Evolutionary conservation across 1,139 yeast genomes (phyloP), one percentile per base, ranked within the genome.

Genomic region (Pichia sp.): DNA sequence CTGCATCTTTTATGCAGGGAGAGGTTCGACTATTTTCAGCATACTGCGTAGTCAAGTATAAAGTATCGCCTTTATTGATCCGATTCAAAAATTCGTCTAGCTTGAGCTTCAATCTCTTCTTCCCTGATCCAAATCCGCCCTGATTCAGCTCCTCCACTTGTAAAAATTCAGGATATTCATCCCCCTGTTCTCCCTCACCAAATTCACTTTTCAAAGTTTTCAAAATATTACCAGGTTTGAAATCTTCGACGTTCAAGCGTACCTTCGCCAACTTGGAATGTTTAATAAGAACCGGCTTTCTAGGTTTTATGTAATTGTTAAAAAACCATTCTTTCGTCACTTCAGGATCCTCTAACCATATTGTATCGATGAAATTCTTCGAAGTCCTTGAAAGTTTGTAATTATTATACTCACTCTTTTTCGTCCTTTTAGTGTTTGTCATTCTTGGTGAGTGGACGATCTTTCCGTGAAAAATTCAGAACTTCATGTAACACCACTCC

Each of bases 41-140:
- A 62, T 85, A 85, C 58, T 85, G 91, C 0, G 91, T 85, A 0
- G 90, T 85, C 62, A 84, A 70, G 58, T 85, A 85, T 55, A 75
- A 70, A 25, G 70, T 73, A 10, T 74, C 74, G 0, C 79, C 82
- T 3, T 58, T 51, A 12, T 59, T 52, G 28, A 82, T 62, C 54
- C 68, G 69, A 0, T 66, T 62, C 51, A 83, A 61, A 53, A 84
- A 73, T 21, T 80, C 79, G 0, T 58, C 60, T 54, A 84, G 71
- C 1, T 69, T 62, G 79, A 83, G 74, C 52, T 71, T 71, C 13
- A 74, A 66, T 57, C 89, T 68, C 52, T 72, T 67, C 30, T 73
- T 71, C 0, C 88, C 88, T 30, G 82, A 75, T 0, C 91, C 91
- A 68, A 79, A 85, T 2, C 91, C 91, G 49, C 80, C 79, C 42